Percentiles rank a stretch among this genome's conserved stretches.
Evolutionary conservation across 1,284 basidiomycete species (phyloP).

Genomic region (Wolfiporia cocos): DNA sequence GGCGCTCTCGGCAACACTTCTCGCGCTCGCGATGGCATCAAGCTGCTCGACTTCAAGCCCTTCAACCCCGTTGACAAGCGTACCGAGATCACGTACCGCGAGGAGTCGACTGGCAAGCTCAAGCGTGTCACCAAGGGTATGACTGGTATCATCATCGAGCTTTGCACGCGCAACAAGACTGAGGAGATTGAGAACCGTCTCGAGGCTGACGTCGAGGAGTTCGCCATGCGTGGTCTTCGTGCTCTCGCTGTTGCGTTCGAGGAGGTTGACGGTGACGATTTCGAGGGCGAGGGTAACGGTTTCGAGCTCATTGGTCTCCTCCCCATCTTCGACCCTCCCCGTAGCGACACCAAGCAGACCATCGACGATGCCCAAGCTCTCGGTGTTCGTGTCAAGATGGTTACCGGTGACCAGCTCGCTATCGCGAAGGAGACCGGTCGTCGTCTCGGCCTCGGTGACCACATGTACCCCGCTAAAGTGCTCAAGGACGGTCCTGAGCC

Average conservation of each 20-base stretch:
- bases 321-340: constrained; percentile 97
- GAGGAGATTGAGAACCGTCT: constrained; percentile 86
- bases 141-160: constrained; percentile 94
- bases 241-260: constrained; percentile 96
- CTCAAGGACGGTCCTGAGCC: constrained; percentile 87
- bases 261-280: constrained; percentile 81
- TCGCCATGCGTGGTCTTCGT: constrained; percentile 93
- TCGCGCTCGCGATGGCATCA: constrained; percentile 87
- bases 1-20: constrained; percentile 68
- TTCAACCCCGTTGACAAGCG: constrained; percentile 99
- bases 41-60: constrained; percentile 96
- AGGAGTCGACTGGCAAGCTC: constrained; percentile 88
- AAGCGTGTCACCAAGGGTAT: constrained; percentile 99
- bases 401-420: constrained; percentile 98
- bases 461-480: constrained; percentile 96
- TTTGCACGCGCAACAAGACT: constrained; percentile 96
- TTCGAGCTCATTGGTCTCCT: constrained; percentile 97
- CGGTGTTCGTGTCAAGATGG: constrained; percentile 99
- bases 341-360: constrained; percentile 98
- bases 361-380: constrained; percentile 95
- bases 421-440: constrained; percentile 99
- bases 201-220: constrained; percentile 94
- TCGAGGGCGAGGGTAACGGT: constrained; percentile 84
- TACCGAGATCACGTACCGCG: constrained; percentile 96
- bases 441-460: constrained; percentile 92